Evolutionary conservation across 2,329 filamentous ascomycete genomes (phyloP), one percentile per base, ranked within the genome.

Genomic region (Catunica adiposa): DNA sequence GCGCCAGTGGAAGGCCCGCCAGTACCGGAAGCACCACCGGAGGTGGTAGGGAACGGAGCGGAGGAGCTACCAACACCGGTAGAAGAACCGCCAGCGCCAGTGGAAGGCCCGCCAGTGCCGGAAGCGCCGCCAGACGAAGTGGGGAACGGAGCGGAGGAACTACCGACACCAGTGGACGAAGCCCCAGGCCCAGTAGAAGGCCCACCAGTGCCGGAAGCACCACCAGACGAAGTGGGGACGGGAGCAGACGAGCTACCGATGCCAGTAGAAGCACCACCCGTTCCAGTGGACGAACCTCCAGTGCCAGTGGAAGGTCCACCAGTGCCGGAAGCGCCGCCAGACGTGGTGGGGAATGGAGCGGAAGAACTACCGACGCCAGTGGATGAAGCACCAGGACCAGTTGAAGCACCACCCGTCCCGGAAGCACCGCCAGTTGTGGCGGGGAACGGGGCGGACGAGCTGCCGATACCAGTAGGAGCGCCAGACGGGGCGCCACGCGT

Each of bases 121-220:
- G 29, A 34, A 34, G 29, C 5, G 29, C 5, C 11, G 5, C 29
- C 29, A 11, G 11, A 34, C 5, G 29, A 34, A 34, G 11, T 11
- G 5, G 29, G 5, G 29, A 11, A 5, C 5, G 29, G 29, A 11
- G 11, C 11, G 29, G 11, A 5, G 29, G 11, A 5, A 11, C 29
- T 34, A 34, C 11, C n/a, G n/a, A n/a, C n/a, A n/a, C n/a, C n/a
- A n/a, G n/a, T n/a, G n/a, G n/a, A n/a, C n/a, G n/a, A n/a, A n/a
- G n/a, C n/a, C n/a, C n/a, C n/a, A n/a, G n/a, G n/a, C n/a, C 34
- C 25, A 22, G 48, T 57, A 2, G 56, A 57, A 5, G 22, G 17
- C 8, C 40, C 29, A 9, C 34, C 44, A 5, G 20, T 7, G n/a
- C 25, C 15, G 14, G 47, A 50, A 14, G 22, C 1, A 9, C 1